Evolutionary conservation across 805 yeast genomes (phyloP).

Genomic region (Teunomyces barrocoloradensis): DNA sequence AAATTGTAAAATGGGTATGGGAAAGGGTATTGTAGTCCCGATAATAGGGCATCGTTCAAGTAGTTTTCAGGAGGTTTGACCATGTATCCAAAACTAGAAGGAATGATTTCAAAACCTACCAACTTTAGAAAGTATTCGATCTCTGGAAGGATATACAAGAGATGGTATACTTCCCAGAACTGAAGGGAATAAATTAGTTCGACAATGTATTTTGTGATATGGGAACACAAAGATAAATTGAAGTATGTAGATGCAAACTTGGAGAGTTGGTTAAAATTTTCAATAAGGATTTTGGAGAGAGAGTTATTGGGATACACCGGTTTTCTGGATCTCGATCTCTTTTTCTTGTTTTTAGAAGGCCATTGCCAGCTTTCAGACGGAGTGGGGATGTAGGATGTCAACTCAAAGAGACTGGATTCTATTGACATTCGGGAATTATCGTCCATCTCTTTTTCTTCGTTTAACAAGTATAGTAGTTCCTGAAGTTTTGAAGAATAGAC

Average conservation of each 20-base stretch:
- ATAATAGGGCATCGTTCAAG: conserved; percentile 32
- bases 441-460: conserved; percentile 25
- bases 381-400: conserved; percentile 26
- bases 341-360: neutral
- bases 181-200: conserved; percentile 36
- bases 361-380: conserved; percentile 13
- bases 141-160: conserved; percentile 30
- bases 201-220: conserved; percentile 39
- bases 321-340: neutral
- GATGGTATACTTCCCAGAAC: conserved; percentile 46
- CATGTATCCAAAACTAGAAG: conserved; percentile 37
- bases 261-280: conserved; percentile 31
- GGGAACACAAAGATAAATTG: conserved; percentile 37
- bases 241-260: conserved; percentile 33
- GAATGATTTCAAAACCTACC: conserved; percentile 32
- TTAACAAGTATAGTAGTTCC: conserved; percentile 28
- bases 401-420: conserved; percentile 24
- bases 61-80: conserved; percentile 41
- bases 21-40: conserved; percentile 43
- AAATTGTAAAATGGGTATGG: conserved; percentile 46
- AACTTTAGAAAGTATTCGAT: conserved; percentile 33
- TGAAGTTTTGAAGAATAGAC: conserved; percentile 30
- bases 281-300: conserved; percentile 37
- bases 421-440: conserved; percentile 28
- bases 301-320: conserved; percentile 33